Evolutionary conservation across 2,329 filamentous ascomycete species (phyloP), one percentile per base, ranked within the genome.

Genomic region (Moelleriella libera): DNA sequence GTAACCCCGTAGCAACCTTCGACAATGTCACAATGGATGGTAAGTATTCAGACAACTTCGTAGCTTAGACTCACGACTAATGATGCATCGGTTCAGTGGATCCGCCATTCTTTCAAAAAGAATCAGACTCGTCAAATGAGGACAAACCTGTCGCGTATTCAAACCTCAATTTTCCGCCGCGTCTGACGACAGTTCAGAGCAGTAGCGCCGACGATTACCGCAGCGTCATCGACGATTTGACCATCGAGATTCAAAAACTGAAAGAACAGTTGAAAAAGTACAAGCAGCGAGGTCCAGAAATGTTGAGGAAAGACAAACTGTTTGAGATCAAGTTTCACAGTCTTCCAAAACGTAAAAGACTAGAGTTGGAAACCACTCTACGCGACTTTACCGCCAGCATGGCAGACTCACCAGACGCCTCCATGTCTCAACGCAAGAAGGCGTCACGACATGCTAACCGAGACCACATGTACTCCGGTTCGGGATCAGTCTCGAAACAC

Each of bases 151-250:
- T 49, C 48, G 51, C 45, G 3, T 57, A 52, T 53, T 50, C 53
- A 52, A 50, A 58, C 32, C 51, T 51, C 44, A 55, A 51, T 14
- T 54, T 41, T 3, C 60, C 55, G 0, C 53, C 64, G 0, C 62
- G 61, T 6, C 62, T 63, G 4, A 56, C 58, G 0, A 49, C 59
- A 39, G 65, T 66, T 3, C 75, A 63, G 21, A 76, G 65, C 57
- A 85, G 78, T 58, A 82, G 80, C 45, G 79, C 76, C 30, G 85
- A 85, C 48, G 86, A 89, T 48, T 89, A 80, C 50, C 74, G 87
- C 44, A 83, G 83, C 53, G 85, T 94, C 12, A 94, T 94, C 44
- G 87, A 94, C 56, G 88, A 94, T 59, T 64, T 94, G 49, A 94
- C 87, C 0, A 70, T 94, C 30, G 83, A 88, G 58, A 94, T 92